These are phyloP conservation scores for Sporothrix inflata DNA, from an alignment of 2,329 filamentous ascomycete genomes.

Conservation along the genomic window DNA sequence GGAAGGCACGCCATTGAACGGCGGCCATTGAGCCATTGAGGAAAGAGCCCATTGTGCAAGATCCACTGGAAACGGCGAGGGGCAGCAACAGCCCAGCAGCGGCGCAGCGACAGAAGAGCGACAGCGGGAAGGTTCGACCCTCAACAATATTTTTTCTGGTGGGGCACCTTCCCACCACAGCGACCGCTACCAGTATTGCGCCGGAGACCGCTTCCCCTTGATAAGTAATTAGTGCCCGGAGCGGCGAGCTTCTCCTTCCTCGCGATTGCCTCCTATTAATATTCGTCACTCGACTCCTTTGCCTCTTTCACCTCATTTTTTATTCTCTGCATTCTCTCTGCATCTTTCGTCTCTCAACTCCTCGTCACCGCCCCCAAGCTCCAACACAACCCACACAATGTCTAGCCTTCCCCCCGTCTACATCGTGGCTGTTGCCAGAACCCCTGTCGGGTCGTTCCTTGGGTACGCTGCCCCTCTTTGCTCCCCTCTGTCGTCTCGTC, in stretches of 20 bases:
- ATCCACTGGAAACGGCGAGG: constrained; percentile 19
- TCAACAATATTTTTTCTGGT: constrained; percentile 28
- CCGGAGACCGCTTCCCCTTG: not conserved
- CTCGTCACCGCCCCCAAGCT: not conserved
- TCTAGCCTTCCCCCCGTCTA: constrained; percentile 85
- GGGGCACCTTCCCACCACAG: constrained; percentile 26
- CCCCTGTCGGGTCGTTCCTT: constrained; percentile 90
- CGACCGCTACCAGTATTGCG: constrained; percentile 13
- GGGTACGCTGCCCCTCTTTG: constrained; percentile 61
- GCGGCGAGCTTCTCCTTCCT: constrained; percentile 15
- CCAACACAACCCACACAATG: constrained; percentile 57
- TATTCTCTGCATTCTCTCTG: not conserved
- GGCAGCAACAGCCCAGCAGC: not conserved
- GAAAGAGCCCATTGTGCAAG: not conserved
- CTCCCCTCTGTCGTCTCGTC: constrained; percentile 25
- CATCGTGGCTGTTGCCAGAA: constrained; percentile 90
- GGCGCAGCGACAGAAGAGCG: not conserved
- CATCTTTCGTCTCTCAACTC: not conserved
- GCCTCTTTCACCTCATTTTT: constrained; percentile 14
- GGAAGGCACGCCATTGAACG: not conserved
- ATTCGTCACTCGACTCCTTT: not conserved
- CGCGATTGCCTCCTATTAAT: constrained; percentile 18
- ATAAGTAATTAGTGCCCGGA: constrained; percentile 17
- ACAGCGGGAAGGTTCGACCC: constrained; percentile 20
- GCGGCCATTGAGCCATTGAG: not conserved